A percentile compares a stretch with the other conserved stretches of the same genome.
Evolutionary conservation across 345 rosid genomes (phyloP).

Genomic region (Sonneratia caseolaris): DNA sequence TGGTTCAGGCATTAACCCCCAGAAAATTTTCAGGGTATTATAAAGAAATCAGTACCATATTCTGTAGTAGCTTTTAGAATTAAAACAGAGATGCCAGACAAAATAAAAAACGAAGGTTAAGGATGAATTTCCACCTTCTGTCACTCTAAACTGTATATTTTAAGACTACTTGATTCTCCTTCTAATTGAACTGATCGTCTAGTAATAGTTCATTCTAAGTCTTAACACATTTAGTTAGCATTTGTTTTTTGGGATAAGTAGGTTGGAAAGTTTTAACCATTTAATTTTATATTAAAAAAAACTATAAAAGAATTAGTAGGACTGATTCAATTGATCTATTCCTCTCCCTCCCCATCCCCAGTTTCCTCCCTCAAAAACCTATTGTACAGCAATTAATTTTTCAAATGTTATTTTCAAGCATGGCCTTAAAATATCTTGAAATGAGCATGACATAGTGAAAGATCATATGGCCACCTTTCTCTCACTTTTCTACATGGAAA

Average conservation of each 20-base stretch:
- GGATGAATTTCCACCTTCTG: constrained; percentile 1
- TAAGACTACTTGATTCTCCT: neutral
- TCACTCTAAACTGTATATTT: neutral
- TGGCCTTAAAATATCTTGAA: neutral
- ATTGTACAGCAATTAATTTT: neutral
- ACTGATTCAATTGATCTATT: neutral
- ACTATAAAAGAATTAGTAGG: neutral
- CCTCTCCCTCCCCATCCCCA: neutral
- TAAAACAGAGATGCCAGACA: neutral
- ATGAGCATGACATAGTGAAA: neutral
- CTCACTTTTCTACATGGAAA: neutral
- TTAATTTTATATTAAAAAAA: neutral
- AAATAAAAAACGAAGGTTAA: neutral
- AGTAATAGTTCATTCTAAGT: neutral
- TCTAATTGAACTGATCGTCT: neutral
- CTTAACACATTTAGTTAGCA: neutral
- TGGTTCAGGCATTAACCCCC: neutral
- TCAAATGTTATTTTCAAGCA: too few species aligned
- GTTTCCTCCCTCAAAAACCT: neutral
- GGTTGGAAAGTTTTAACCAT: too few species aligned
- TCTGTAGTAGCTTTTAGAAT: too few species aligned
- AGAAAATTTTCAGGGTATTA: neutral
- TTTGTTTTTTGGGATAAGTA: too few species aligned
- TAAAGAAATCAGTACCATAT: too few species aligned
- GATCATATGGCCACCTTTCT: neutral